A percentile compares a stretch with the other conserved stretches of the same genome.
These are phyloP conservation scores for Ajuga reptans DNA, from an alignment of 305 asterid species.

Conservation along the genomic window DNA sequence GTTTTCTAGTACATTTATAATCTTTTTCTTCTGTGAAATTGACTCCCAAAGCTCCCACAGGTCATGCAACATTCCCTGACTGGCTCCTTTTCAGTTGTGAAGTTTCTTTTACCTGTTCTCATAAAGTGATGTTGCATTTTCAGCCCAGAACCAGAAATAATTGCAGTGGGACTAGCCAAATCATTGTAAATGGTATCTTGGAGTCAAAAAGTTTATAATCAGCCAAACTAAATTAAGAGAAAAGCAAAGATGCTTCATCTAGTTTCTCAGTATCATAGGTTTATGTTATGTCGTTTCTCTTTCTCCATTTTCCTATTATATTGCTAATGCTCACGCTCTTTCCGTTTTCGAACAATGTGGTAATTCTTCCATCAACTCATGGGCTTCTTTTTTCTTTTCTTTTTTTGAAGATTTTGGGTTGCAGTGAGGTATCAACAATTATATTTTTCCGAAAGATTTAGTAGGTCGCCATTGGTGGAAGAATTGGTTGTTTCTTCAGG, in stretches of 20 bases:
- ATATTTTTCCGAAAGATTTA: slow-evolving; percentile 55
- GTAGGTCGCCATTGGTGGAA: slow-evolving; percentile 48
- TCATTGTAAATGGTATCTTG: slow-evolving; percentile 6
- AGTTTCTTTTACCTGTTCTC: slow-evolving; percentile 4
- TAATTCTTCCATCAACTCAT: slow-evolving; percentile 19
- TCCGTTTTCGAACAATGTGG: neutral
- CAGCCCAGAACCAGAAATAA: slow-evolving; percentile 5
- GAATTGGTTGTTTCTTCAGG: slow-evolving; percentile 61
- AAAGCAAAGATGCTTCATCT: neutral
- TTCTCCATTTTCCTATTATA: slow-evolving; percentile 13
- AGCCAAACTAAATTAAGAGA: neutral
- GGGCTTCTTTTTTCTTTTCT: neutral
- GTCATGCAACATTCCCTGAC: neutral
- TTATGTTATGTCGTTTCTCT: neutral
- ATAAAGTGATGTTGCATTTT: slow-evolving; percentile 3
- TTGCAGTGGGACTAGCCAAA: slow-evolving; percentile 3
- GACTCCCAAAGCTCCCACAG: neutral
- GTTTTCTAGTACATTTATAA: neutral
- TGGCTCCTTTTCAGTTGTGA: slow-evolving; percentile 5
- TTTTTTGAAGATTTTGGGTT: slow-evolving; percentile 81
- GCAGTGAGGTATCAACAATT: slow-evolving; percentile 64
- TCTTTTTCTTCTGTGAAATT: neutral
- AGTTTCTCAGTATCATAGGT: neutral
- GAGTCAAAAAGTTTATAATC: neutral
- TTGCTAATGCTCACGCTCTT: neutral